Conservation (phyloP, 768 basidiomycete genomes). For the Agrocybe pediades region DNA sequence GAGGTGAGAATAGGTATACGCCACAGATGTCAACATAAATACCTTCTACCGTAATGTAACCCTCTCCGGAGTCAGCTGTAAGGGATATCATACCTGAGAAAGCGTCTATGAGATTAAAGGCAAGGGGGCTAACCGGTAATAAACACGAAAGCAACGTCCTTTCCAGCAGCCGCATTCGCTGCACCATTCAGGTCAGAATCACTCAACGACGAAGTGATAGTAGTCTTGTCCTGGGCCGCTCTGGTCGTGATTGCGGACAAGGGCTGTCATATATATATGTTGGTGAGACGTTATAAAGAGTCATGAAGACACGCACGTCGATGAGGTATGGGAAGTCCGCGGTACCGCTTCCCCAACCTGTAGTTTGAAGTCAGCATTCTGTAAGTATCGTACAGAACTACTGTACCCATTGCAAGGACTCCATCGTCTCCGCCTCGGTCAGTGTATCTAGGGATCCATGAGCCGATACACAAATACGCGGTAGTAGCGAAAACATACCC, state of each 20-base stretch:
- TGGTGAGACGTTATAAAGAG: background rate
- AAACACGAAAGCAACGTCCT: slow-evolving; percentile 55
- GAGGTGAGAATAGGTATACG: no score
- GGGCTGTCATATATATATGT: slow-evolving; percentile 28
- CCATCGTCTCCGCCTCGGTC: slow-evolving; percentile 61
- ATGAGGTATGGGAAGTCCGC: slow-evolving; percentile 54
- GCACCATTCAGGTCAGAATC: slow-evolving; percentile 53
- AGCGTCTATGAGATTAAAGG: background rate
- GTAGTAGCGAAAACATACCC: slow-evolving; percentile 32
- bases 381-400: background rate
- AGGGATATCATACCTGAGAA: background rate
- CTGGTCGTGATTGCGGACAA: slow-evolving; percentile 46
- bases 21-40: background rate
- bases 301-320: slow-evolving; percentile 29
- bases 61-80: slow-evolving; percentile 44
- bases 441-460: slow-evolving; percentile 31
- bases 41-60: slow-evolving; percentile 47
- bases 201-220: slow-evolving; percentile 46
- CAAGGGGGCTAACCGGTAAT: slow-evolving; percentile 43
- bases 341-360: slow-evolving; percentile 55
- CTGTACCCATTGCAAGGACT: slow-evolving; percentile 60
- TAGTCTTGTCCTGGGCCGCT: slow-evolving; percentile 38
- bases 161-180: slow-evolving; percentile 40
- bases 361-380: background rate
- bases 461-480: no score